These are phyloP conservation scores for Backusella circina DNA, from an alignment of 192 early-diverging fungal genomes.

Conservation along the genomic window DNA sequence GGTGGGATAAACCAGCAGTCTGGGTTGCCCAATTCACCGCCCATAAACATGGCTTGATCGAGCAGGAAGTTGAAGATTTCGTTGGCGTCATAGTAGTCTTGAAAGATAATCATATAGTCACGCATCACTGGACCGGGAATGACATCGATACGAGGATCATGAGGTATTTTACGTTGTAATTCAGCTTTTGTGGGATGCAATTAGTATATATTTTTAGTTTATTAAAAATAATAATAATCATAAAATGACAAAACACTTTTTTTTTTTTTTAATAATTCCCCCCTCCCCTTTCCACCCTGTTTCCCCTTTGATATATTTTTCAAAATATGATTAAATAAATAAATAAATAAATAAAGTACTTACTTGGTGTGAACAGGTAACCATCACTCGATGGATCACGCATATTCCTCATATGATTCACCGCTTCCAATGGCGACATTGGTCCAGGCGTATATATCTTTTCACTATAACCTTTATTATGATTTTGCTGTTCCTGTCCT, in stretches of 20 bases:
- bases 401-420: slow-evolving; percentile 7
- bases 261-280: neutral
- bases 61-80: slow-evolving; percentile 19
- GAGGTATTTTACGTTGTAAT: slow-evolving; percentile 26
- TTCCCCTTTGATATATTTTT: too few species aligned
- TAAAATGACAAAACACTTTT: too few species aligned
- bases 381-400: neutral
- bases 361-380: slow-evolving; percentile 16
- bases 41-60: slow-evolving; percentile 14
- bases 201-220: neutral
- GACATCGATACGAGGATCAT: slow-evolving; percentile 28
- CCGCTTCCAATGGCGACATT: slow-evolving; percentile 21
- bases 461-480: neutral
- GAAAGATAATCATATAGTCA: slow-evolving; percentile 27
- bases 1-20: slow-evolving; percentile 26
- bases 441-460: neutral
- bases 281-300: neutral
- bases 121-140: slow-evolving; percentile 26
- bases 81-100: slow-evolving; percentile 27
- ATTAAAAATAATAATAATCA: neutral
- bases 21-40: slow-evolving; percentile 21
- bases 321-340: neutral
- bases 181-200: slow-evolving; percentile 9
- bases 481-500: neutral
- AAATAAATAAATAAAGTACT: neutral